Conservation (phyloP, 208 protist species). For the Dictyostelium gargantuum region DNA sequence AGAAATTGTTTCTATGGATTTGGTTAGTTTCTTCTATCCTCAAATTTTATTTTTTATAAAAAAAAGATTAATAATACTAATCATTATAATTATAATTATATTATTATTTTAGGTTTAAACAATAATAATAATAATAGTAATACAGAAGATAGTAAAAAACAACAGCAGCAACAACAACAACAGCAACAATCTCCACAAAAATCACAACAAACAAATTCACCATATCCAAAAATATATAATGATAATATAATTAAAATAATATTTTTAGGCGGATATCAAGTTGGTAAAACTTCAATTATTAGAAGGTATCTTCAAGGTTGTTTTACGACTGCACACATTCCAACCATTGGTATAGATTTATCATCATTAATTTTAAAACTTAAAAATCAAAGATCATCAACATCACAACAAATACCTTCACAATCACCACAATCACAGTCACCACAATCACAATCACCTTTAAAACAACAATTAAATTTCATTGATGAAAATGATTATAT, state of each 20-base stretch:
- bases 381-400: neutral
- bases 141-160: neutral
- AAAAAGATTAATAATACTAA: neutral
- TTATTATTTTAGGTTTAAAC: neutral
- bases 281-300: slow-evolving; percentile 53
- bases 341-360: slow-evolving; percentile 21
- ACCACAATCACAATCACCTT: neutral
- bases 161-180: neutral
- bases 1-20: neutral
- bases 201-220: too few relatives aligned
- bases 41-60: neutral
- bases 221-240: neutral
- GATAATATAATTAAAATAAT: neutral
- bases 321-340: slow-evolving; percentile 32
- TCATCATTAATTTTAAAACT: neutral
- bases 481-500: neutral
- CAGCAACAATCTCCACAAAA: neutral
- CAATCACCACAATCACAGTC: neutral
- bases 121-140: neutral
- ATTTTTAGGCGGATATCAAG: slow-evolving; percentile 3
- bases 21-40: neutral
- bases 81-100: neutral
- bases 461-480: neutral
- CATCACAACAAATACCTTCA: neutral
- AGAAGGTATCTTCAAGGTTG: slow-evolving; percentile 51